A percentile compares a stretch with the other conserved stretches of the same genome.
Conservation (phyloP, 129 eudicot species). For the Artemisia annua region DNA sequence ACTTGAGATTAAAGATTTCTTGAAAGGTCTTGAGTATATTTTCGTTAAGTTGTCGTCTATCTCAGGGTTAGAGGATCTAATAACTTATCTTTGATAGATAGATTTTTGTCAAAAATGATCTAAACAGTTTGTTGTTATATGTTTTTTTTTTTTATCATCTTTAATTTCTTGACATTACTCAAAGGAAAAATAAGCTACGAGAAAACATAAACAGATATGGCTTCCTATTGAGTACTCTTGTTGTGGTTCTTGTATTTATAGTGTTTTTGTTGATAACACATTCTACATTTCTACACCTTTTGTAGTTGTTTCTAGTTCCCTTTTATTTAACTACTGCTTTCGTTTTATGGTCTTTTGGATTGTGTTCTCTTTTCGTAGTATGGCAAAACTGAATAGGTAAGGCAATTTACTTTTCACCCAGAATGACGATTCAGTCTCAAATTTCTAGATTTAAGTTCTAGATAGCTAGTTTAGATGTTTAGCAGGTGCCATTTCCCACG, state of each 20-base stretch:
- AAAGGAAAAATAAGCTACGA: slow-evolving; percentile 35
- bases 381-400: too few relatives aligned
- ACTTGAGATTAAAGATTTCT: slow-evolving; percentile 57
- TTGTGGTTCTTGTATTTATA: slow-evolving; percentile 18
- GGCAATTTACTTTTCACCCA: too few relatives aligned
- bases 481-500: too few relatives aligned
- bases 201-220: slow-evolving; percentile 24
- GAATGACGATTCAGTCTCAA: too few relatives aligned
- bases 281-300: slow-evolving; percentile 2
- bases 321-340: neutral
- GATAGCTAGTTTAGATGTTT: too few relatives aligned
- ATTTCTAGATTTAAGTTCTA: too few relatives aligned
- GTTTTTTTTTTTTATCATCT: slow-evolving; percentile 25
- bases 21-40: slow-evolving; percentile 43
- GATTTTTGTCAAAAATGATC: slow-evolving; percentile 36
- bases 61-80: slow-evolving; percentile 39
- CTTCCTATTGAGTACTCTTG: slow-evolving; percentile 17
- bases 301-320: slow-evolving; percentile 13
- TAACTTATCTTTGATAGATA: slow-evolving; percentile 44
- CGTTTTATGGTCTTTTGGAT: neutral
- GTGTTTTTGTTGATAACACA: slow-evolving; percentile 15
- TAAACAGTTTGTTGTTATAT: slow-evolving; percentile 30
- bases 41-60: slow-evolving; percentile 38
- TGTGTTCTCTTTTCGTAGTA: neutral
- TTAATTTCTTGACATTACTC: slow-evolving; percentile 42